A percentile compares a stretch with the other conserved stretches of the same genome.
These are phyloP conservation scores for Nevesoporus exiguus DNA, from an alignment of 768 basidiomycete genomes.

Conservation along the genomic window DNA sequence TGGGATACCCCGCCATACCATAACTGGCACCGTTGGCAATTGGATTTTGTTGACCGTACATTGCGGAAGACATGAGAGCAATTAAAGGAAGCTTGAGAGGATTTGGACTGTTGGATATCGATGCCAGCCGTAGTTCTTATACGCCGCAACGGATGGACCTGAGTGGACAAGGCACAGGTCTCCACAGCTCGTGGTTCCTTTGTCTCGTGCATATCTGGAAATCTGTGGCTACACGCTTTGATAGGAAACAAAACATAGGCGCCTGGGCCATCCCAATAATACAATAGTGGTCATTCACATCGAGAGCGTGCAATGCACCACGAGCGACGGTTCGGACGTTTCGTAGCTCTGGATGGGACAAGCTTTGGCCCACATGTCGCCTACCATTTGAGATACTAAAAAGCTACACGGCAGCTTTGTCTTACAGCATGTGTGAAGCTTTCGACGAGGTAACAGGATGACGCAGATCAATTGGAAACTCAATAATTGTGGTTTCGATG, in stretches of 20 bases:
- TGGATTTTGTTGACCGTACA: conserved; percentile 1
- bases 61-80: conserved; percentile 4
- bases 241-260: conserved; percentile 10
- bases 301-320: background rate
- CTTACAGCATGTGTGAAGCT: background rate
- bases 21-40: background rate
- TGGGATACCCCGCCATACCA: background rate
- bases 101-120: background rate
- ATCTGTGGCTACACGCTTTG: conserved; percentile 9
- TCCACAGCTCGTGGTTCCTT: conserved; percentile 16
- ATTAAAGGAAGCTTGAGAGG: background rate
- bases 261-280: background rate
- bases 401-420: background rate
- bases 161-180: conserved; percentile 10
- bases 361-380: background rate
- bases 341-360: background rate
- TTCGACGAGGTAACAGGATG: background rate
- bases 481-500: background rate
- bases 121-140: conserved; percentile 8
- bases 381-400: background rate
- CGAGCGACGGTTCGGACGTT: background rate
- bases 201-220: conserved; percentile 15
- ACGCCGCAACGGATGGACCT: conserved; percentile 1
- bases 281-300: conserved; percentile 3
- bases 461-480: background rate